A percentile compares a stretch with the other conserved stretches of the same genome.
Conservation (phyloP, 2,329 filamentous ascomycete species). For the Cercospora sp. region DNA sequence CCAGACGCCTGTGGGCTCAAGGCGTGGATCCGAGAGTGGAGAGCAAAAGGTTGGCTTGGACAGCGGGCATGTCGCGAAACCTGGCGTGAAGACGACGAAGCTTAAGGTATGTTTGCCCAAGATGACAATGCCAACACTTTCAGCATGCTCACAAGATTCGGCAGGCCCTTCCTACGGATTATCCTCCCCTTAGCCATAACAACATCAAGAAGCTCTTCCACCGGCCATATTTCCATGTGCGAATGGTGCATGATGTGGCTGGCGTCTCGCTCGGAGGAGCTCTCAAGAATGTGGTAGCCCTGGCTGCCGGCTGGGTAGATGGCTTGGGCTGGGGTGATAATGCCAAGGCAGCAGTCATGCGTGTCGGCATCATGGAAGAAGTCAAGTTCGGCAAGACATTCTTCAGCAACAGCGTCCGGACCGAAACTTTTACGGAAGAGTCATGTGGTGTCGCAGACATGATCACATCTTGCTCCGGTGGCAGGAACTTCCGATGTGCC, state of each 20-base stretch:
- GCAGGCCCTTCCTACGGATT: slow-evolving; percentile 69
- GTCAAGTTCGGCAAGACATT: slow-evolving; percentile 93
- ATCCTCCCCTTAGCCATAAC: slow-evolving; percentile 81
- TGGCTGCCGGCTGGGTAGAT: slow-evolving; percentile 92
- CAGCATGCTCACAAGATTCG: slow-evolving; percentile 1
- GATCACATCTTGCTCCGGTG: slow-evolving; percentile 89
- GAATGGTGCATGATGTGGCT: slow-evolving; percentile 90
- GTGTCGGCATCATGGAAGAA: slow-evolving; percentile 93
- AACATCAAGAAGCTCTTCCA: slow-evolving; percentile 87
- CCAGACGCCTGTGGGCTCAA: slow-evolving; percentile 60
- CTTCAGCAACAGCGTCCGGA: slow-evolving; percentile 77
- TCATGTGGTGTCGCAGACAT: slow-evolving; percentile 93
- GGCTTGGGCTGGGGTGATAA: slow-evolving; percentile 98
- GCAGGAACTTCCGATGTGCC: slow-evolving; percentile 91
- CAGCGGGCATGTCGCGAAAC: slow-evolving; percentile 23
- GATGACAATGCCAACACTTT: neutral
- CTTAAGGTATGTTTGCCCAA: slow-evolving; percentile 4
- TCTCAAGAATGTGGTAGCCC: slow-evolving; percentile 93
- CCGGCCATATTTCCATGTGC: slow-evolving; percentile 95
- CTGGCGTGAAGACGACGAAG: slow-evolving; percentile 59
- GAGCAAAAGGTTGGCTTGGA: slow-evolving; percentile 22
- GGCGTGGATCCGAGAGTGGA: slow-evolving; percentile 38
- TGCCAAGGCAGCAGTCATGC: slow-evolving; percentile 97
- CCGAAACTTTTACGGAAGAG: slow-evolving; percentile 92
- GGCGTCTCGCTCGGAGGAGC: slow-evolving; percentile 93